Evolutionary conservation across 225 moss, liverwort and hornwort species (phyloP).

Genomic region (Lunularia cruciata): DNA sequence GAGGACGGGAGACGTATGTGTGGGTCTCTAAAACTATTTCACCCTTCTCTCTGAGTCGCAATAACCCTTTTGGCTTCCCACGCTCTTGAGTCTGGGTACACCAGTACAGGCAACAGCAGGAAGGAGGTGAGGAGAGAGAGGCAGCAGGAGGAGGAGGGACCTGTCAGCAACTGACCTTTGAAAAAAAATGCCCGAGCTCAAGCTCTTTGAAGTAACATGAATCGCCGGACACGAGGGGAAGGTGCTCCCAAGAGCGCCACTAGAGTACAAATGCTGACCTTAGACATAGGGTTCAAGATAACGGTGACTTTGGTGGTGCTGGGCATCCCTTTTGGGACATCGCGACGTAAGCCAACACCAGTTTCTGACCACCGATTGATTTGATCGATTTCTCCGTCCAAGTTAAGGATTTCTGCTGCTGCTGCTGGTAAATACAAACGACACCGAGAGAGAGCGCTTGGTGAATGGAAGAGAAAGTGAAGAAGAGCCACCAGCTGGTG

Average conservation of each 20-base stretch:
- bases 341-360: slow-evolving; percentile 9
- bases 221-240: slow-evolving; percentile 14
- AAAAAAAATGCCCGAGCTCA: neutral
- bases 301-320: slow-evolving; percentile 16
- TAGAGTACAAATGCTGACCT: slow-evolving; percentile 6
- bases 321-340: slow-evolving; percentile 4
- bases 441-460: neutral
- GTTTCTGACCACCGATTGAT: neutral
- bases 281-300: slow-evolving; percentile 16
- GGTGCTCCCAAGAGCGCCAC: neutral
- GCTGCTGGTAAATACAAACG: neutral
- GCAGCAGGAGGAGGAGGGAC: neutral
- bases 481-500: neutral
- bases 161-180: slow-evolving; percentile 6
- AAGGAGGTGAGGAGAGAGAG: neutral
- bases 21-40: neutral
- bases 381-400: no score
- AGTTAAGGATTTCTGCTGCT: no score
- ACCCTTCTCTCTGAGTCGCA: neutral
- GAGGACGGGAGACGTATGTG: no score
- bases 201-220: slow-evolving; percentile 9
- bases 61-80: slow-evolving; percentile 7
- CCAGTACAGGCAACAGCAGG: neutral
- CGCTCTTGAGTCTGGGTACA: neutral
- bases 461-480: neutral